A percentile compares a stretch with the other conserved stretches of the same genome.
Conservation (phyloP, 2,329 filamentous ascomycete genomes). For the Orbilia oligospora region DNA sequence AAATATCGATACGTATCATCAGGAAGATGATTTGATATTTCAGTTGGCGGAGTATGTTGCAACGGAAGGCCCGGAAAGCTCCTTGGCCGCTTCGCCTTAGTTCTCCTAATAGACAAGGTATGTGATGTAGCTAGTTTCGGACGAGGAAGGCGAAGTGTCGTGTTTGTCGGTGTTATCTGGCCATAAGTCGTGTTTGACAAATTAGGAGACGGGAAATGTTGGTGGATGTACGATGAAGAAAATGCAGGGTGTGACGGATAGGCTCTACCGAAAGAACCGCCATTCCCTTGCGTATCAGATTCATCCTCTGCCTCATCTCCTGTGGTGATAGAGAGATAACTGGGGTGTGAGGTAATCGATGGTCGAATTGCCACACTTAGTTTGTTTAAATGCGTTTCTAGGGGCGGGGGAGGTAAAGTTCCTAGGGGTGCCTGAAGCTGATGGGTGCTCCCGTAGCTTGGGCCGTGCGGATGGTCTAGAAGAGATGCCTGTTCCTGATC, state of each 20-base stretch:
- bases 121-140: conserved; percentile 50
- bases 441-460: conserved; percentile 48
- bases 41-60: neutral
- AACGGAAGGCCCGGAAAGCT: conserved; percentile 38
- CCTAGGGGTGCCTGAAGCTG: conserved; percentile 11
- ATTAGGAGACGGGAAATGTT: conserved; percentile 48
- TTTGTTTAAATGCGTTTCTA: conserved; percentile 39
- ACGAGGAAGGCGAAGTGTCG: conserved; percentile 27
- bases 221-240: conserved; percentile 54
- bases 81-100: conserved; percentile 43
- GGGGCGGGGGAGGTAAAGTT: conserved; percentile 27
- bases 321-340: conserved; percentile 55
- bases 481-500: conserved; percentile 55
- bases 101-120: conserved; percentile 37
- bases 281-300: conserved; percentile 51
- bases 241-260: conserved; percentile 48
- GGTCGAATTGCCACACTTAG: conserved; percentile 18
- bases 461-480: conserved; percentile 20
- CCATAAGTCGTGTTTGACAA: conserved; percentile 25
- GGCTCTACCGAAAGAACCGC: conserved; percentile 28
- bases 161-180: conserved; percentile 34
- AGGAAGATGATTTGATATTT: neutral
- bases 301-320: conserved; percentile 59
- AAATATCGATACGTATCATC: conserved; percentile 1
- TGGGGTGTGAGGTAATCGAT: conserved; percentile 49